phyloP scores from a whole-genome alignment of 2,329 filamentous ascomycete genomes.

The Fusarium camptoceras region DNA sequence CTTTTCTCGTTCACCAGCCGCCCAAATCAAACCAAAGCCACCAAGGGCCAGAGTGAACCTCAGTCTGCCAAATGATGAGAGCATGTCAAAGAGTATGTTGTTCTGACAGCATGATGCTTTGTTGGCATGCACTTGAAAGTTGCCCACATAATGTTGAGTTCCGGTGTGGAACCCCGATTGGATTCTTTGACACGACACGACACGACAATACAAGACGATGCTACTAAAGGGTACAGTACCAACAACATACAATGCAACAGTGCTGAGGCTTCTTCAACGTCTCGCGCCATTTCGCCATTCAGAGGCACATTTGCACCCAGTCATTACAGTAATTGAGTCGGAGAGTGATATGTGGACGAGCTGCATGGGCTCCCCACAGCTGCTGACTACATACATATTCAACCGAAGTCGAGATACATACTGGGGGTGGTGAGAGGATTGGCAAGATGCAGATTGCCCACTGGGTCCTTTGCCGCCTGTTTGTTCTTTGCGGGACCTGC shows the following conservation, averaged over 20 bases:
- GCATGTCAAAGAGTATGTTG: conserved; percentile 35
- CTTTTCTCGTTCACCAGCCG: conserved; percentile 67
- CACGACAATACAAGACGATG: conserved; percentile 1
- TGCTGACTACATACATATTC: conserved; percentile 12
- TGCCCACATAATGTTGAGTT: conserved; percentile 3
- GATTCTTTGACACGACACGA: conserved; percentile 1
- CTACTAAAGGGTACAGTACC: conserved; percentile 12
- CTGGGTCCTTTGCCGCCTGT: background rate
- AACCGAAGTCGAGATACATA: conserved; percentile 8
- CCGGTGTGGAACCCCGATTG: conserved; percentile 10
- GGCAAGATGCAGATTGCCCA: conserved; percentile 9
- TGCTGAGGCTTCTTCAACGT: conserved; percentile 7
- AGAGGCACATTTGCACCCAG: background rate
- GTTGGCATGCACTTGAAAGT: conserved; percentile 25
- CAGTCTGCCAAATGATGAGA: conserved; percentile 34
- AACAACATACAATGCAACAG: conserved; percentile 33
- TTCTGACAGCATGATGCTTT: conserved; percentile 32
- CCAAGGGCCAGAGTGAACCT: conserved; percentile 29
- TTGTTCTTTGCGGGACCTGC: conserved; percentile 22
- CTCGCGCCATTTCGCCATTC: conserved; percentile 19
- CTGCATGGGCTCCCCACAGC: conserved; percentile 11
- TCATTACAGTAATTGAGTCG: conserved; percentile 1
- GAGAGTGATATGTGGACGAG: conserved; percentile 10
- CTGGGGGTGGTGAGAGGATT: conserved; percentile 11
- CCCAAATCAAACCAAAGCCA: conserved; percentile 44